Percentiles rank a stretch among this genome's conserved stretches.
Conservation (phyloP, 345 rosid genomes). For the Angophora floribunda region DNA sequence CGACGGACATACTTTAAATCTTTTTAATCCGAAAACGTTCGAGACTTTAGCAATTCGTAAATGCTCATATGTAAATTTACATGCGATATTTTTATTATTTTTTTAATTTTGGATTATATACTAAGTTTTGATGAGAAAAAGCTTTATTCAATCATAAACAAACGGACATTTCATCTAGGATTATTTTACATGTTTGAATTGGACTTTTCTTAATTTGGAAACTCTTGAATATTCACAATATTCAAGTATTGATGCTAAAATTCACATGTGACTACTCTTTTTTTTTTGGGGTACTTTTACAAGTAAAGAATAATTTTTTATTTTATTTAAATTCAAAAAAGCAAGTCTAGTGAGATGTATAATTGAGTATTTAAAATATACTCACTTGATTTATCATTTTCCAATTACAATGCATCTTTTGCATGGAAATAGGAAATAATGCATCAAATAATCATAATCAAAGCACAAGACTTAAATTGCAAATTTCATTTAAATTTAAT, state of each 20-base stretch:
- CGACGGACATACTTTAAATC: too few species aligned
- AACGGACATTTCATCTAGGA: not conserved
- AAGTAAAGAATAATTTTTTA: too few species aligned
- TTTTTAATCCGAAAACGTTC: not conserved
- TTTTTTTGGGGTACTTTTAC: not conserved
- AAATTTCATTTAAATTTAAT: not conserved
- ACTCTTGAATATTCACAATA: not conserved
- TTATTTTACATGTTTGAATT: not conserved
- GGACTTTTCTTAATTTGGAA: not conserved
- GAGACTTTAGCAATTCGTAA: not conserved
- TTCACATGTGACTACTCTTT: not conserved
- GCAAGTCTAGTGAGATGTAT: not conserved
- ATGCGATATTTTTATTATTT: not conserved
- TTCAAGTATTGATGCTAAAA: not conserved
- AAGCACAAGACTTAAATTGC: not conserved
- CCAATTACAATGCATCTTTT: not conserved
- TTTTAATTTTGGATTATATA: not conserved
- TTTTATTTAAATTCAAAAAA: too few species aligned
- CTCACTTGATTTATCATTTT: not conserved
- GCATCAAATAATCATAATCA: not conserved
- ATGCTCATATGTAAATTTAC: not conserved
- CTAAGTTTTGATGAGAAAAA: not conserved
- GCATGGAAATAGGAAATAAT: not conserved
- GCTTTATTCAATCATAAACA: not conserved
- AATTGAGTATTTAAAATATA: too few species aligned